Conservation (phyloP, 768 basidiomycete species). For the Polyporus arcularius region DNA sequence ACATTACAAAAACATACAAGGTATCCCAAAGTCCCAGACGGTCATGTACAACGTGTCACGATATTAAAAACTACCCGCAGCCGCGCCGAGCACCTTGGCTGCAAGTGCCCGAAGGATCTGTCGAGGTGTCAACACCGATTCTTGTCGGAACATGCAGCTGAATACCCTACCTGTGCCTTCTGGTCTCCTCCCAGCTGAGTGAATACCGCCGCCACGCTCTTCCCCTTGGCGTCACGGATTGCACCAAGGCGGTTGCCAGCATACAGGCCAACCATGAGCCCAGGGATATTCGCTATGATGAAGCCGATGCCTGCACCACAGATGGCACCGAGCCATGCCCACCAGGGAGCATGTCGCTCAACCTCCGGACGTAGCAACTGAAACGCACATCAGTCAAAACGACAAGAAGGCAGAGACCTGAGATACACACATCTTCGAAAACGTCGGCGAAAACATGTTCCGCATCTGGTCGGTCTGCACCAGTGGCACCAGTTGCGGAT, state of each 20-base stretch:
- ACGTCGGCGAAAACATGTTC: constrained; percentile 86
- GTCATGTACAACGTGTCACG: neutral
- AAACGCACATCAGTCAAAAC: neutral
- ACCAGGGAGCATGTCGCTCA: constrained; percentile 66
- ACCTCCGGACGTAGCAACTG: constrained; percentile 84
- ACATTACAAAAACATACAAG: neutral
- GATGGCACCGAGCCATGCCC: constrained; percentile 70
- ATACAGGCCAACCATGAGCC: constrained; percentile 80
- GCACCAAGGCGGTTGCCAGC: constrained; percentile 92
- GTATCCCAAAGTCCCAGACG: neutral
- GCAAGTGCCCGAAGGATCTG: constrained; percentile 83
- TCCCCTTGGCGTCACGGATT: constrained; percentile 91
- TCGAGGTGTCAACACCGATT: neutral
- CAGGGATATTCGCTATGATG: constrained; percentile 77
- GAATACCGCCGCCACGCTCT: constrained; percentile 90
- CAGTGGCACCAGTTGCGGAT: constrained; percentile 32
- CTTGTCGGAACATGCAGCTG: neutral
- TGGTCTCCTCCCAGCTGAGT: constrained; percentile 69
- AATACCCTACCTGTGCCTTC: constrained; percentile 76
- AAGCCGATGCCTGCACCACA: constrained; percentile 61
- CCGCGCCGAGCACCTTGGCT: constrained; percentile 78
- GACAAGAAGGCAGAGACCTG: neutral
- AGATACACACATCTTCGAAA: constrained; percentile 76
- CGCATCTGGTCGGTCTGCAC: constrained; percentile 63
- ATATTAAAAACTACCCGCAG: constrained; percentile 33